Evolutionary conservation across 2,329 filamentous ascomycete genomes (phyloP).

Genomic region (Ambrosiella cleistominuta): DNA sequence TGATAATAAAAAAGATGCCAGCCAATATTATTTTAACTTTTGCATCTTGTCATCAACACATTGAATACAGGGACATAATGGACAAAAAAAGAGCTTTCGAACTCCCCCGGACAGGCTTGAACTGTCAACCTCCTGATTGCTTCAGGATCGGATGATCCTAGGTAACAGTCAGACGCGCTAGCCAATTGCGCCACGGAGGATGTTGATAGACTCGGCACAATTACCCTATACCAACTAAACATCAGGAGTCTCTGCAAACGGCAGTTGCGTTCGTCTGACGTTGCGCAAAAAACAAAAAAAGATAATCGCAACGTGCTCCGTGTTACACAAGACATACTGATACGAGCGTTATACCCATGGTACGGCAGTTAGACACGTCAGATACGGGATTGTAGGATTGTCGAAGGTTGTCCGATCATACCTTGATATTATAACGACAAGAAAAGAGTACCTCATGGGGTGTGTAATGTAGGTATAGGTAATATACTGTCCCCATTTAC

Average conservation of each 20-base stretch:
- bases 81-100: neutral
- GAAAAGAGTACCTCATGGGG: too few relatives aligned
- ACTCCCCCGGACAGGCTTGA: constrained; percentile 14
- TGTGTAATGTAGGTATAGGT: too few relatives aligned
- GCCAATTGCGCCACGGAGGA: constrained; percentile 31
- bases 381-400: too few relatives aligned
- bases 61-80: neutral
- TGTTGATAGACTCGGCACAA: neutral
- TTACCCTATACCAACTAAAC: neutral
- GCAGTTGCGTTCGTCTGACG: neutral
- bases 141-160: neutral
- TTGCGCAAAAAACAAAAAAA: too few relatives aligned
- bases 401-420: too few relatives aligned
- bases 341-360: too few relatives aligned
- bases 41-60: neutral
- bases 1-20: too few relatives aligned
- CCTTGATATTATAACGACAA: too few relatives aligned
- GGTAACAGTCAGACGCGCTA: constrained; percentile 43
- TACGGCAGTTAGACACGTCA: too few relatives aligned
- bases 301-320: too few relatives aligned
- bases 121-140: constrained; percentile 14
- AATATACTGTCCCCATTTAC: too few relatives aligned
- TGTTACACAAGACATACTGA: too few relatives aligned
- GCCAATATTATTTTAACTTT: neutral
- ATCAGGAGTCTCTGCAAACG: neutral